A percentile compares a stretch with the other conserved stretches of the same genome.
Conservation (phyloP, 2,329 filamentous ascomycete species). For the Aspergillus sojae region DNA sequence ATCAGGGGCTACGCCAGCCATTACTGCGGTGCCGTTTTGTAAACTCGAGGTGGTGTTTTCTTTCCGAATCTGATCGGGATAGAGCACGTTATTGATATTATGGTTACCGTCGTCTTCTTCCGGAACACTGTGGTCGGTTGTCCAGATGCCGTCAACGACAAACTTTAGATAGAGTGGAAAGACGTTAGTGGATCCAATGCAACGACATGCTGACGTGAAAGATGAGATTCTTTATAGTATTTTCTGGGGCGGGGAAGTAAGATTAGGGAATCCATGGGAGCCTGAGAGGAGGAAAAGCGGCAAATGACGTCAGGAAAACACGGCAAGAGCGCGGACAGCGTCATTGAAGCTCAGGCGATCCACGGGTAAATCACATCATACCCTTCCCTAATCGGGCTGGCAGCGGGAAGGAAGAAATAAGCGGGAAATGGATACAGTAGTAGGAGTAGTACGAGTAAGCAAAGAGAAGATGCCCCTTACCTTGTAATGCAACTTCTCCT, state of each 20-base stretch:
- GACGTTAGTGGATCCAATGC: slow-evolving; percentile 16
- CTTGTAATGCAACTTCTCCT: slow-evolving; percentile 90
- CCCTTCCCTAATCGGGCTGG: not conserved
- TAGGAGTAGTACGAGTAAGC: not conserved
- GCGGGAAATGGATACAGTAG: slow-evolving; percentile 2
- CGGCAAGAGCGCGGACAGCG: slow-evolving; percentile 20
- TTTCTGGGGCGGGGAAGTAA: slow-evolving; percentile 2
- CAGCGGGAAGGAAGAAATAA: slow-evolving; percentile 4
- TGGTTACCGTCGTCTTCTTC: slow-evolving; percentile 80
- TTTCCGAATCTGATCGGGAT: slow-evolving; percentile 67
- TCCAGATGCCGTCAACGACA: slow-evolving; percentile 91
- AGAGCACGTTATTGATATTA: slow-evolving; percentile 92
- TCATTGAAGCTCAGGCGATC: slow-evolving; percentile 25
- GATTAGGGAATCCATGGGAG: slow-evolving; percentile 1
- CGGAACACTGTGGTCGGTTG: slow-evolving; percentile 75
- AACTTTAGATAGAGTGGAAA: slow-evolving; percentile 61
- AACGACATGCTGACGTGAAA: slow-evolving; percentile 15
- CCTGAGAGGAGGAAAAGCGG: not conserved
- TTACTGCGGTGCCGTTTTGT: slow-evolving; percentile 30
- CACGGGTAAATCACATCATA: not conserved
- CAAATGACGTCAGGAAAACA: slow-evolving; percentile 28
- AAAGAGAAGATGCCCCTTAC: slow-evolving; percentile 53
- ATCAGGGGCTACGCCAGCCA: slow-evolving; percentile 68
- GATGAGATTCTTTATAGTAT: slow-evolving; percentile 25
- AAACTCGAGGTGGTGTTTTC: slow-evolving; percentile 10